Base-by-base conservation (phyloP, 2,329 filamentous ascomycete species). In the Penicillium sumatraense region DNA sequence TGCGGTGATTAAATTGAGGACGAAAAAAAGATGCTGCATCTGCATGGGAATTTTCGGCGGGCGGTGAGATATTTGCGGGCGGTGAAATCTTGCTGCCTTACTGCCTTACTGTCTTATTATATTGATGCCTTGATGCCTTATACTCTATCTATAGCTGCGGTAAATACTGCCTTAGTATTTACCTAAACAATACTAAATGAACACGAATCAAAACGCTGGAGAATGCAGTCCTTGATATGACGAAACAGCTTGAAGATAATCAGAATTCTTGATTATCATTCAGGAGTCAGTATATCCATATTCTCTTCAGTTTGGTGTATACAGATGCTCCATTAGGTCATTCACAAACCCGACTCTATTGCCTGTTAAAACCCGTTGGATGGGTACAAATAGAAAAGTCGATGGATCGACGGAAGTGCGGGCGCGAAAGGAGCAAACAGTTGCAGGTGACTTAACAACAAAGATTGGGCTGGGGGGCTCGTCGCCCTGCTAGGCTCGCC, bases 41-140 rank as follows among this genome's bases (percentile, higher is more conserved):
- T 54, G 47, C 53, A 58, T 63, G 58, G 65, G 64, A 69, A 71
- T 65, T 69, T 69, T 72, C 66, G 58, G 58, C 63, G 67, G 70
- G 70, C 71, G 69, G 70, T 72, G 66, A 68, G 61, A 61, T 58
- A 61, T 63, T 62, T 58, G 51, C 60, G 47, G 64, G 68, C 68
- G 64, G 64, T 64, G 54, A 64, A 55, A 31, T 29, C 23, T 45
- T 26, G 14, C 3, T 14, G 56, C 49, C 24, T 50, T 27, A 21
- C 9, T 20, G 14, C 21, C 38, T 46, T 26, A n/a, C n/a, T n/a
- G n/a, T n/a, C n/a, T 18, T 8, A 14, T 18, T 2, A n/a, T 20
- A 3, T 36, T 16, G 21, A 5, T 42, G 38, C 38, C 38, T 42
- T 42, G 21, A 3, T 42, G 38, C 38, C 38, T 42, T 20, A 42